Percentiles rank a stretch among this genome's conserved stretches.
phyloP scores from a whole-genome alignment of 306 rosid genomes.

The Cyamopsis tetragonoloba region DNA sequence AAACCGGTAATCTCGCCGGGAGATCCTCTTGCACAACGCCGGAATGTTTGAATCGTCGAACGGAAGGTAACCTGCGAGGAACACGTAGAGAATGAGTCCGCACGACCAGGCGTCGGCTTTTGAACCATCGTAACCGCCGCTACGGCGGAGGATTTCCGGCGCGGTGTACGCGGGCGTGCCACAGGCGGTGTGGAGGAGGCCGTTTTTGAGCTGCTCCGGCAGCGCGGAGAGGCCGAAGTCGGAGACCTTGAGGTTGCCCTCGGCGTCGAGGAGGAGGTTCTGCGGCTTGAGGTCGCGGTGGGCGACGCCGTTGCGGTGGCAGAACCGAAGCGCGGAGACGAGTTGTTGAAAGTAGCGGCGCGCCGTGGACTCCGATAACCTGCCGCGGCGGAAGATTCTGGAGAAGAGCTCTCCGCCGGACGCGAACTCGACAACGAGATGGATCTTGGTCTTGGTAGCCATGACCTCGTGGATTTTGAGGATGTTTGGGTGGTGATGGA shows the following conservation, averaged over 20 bases:
- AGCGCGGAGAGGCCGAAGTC: constrained; percentile 87
- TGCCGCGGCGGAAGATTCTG: constrained; percentile 39
- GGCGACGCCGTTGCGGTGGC: constrained; percentile 71
- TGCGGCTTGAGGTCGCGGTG: constrained; percentile 92
- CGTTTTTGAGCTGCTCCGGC: constrained; percentile 64
- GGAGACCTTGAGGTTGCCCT: constrained; percentile 65
- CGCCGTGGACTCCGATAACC: constrained; percentile 40
- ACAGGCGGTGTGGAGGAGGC: constrained; percentile 75
- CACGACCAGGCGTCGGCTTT: constrained; percentile 91
- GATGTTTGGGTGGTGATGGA: constrained; percentile 68
- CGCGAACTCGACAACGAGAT: constrained; percentile 75
- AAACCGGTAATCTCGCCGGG: constrained; percentile 45
- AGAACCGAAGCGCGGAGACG: constrained; percentile 61
- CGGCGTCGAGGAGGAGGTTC: constrained; percentile 64
- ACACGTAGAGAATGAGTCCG: constrained; percentile 61
- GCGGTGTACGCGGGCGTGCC: constrained; percentile 90
- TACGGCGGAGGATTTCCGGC: constrained; percentile 60
- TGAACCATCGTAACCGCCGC: constrained; percentile 68
- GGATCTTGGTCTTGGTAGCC: constrained; percentile 83
- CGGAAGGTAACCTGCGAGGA: constrained; percentile 65
- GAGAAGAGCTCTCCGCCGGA: constrained; percentile 66
- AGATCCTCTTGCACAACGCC: constrained; percentile 52
- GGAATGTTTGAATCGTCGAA: constrained; percentile 58
- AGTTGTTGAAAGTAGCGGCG: constrained; percentile 73
- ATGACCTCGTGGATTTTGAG: constrained; percentile 70